Evolutionary conservation across 2,329 filamentous ascomycete species (phyloP), one percentile per base, ranked within the genome.

Genomic region (Fusarium scirpi): DNA sequence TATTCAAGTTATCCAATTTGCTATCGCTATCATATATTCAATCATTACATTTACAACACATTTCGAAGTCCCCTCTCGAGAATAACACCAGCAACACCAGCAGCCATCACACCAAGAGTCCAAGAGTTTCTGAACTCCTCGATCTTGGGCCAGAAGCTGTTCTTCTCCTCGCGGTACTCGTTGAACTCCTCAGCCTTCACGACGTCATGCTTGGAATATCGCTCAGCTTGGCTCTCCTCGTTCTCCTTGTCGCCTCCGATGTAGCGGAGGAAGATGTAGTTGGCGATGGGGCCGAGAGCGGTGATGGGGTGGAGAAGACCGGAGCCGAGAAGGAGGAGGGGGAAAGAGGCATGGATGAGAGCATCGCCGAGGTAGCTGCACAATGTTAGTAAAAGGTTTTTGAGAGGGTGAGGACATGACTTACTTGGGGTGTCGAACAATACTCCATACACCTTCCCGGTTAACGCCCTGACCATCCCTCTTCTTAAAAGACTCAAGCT

Each of bases 341-440:
- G 62, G n/a, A 67, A 66, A 2, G 63, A 66, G 1, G 38, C 48
- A 5, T 66, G 63, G 12, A 66, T 41, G 0, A 66, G 55, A 0
- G 32, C 27, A 7, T 66, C 63, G 1, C 63, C 63, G 6, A 66
- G 63, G 18, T 66, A 66, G 15, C 63, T 66, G 5, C 0, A 0
- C 3, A 4, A 3, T 0, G 6, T 65, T 41, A 65, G 43, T n/a
- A 5, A 11, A 11, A 27, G 10, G 9, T 27, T 27, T 27, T 11
- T 27, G 9, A 27, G 25, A 25, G 25, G 8, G 25, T 25, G 25
- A 25, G 25, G 25, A 25, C 25, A 25, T 25, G 5, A 46, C 62
- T 43, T 67, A 66, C 63, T 66, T 66, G 8, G 63, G 63, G 27
- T 66, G 63, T 62, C 63, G 22, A 22, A 67, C 63, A 7, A 66